Evolutionary conservation across 257 asterid genomes (phyloP).

Genomic region (Penstemon barbatus): DNA sequence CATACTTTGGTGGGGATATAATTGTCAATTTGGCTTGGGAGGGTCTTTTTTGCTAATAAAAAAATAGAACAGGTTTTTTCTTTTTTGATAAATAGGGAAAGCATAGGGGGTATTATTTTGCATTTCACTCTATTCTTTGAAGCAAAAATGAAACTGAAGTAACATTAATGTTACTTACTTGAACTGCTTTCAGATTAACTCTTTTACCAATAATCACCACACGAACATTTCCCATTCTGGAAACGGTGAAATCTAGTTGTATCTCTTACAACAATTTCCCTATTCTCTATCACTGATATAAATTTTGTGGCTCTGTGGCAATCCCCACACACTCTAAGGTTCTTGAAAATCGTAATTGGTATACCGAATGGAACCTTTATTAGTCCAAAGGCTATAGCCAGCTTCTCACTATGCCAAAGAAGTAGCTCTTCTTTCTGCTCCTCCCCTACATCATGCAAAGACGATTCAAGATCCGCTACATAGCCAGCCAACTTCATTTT

Average conservation of each 20-base stretch:
- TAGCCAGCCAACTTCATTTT: not conserved
- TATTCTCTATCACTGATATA: not conserved
- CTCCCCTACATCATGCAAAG: not conserved
- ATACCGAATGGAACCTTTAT: not conserved
- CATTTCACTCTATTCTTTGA: too few relatives aligned
- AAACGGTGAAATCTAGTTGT: not conserved
- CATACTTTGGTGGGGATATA: too few relatives aligned
- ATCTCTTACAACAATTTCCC: not conserved
- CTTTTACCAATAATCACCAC: not conserved
- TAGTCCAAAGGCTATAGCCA: not conserved
- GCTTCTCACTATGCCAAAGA: not conserved
- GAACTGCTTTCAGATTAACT: not conserved
- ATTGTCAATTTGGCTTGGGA: too few relatives aligned
- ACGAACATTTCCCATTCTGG: not conserved
- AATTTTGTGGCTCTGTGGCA: not conserved
- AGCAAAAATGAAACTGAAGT: too few relatives aligned
- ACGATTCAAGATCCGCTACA: not conserved
- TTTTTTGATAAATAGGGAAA: too few relatives aligned
- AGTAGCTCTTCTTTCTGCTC: not conserved
- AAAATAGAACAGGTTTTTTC: too few relatives aligned
- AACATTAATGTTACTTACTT: too few relatives aligned
- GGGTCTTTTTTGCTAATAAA: too few relatives aligned
- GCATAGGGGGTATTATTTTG: too few relatives aligned
- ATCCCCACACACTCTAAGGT: not conserved
- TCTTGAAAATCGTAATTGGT: not conserved